These are phyloP conservation scores for Spencermartinsiella europaea DNA, from an alignment of 805 yeast genomes.

Conservation along the genomic window DNA sequence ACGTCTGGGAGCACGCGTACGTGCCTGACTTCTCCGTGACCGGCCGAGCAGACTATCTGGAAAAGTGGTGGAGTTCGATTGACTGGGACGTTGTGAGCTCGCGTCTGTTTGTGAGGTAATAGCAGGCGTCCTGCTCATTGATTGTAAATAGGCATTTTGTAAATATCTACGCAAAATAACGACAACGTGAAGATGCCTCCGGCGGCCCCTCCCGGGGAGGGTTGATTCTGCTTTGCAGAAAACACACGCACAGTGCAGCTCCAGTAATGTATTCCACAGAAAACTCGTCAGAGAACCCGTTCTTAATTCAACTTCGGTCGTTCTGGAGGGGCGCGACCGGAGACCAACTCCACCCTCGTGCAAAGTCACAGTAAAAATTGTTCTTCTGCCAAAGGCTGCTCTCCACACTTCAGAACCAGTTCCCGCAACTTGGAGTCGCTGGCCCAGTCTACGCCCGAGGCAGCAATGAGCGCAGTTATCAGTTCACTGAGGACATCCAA, in stretches of 20 bases:
- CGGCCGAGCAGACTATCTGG: slow-evolving; percentile 68
- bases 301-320: no score
- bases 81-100: slow-evolving; percentile 59
- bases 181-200: no score
- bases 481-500: slow-evolving; percentile 17
- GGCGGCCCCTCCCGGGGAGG: no score
- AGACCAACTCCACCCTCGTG: no score
- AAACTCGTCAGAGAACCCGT: no score
- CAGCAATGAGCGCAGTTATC: slow-evolving; percentile 18
- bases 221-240: no score
- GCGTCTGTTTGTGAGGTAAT: slow-evolving; percentile 16
- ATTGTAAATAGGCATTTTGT: no score
- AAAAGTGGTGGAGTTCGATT: slow-evolving; percentile 68
- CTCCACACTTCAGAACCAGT: slow-evolving; percentile 15
- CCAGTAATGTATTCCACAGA: no score
- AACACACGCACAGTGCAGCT: no score
- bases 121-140: no score
- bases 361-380: neutral
- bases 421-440: slow-evolving; percentile 6
- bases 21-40: slow-evolving; percentile 73
- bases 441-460: slow-evolving; percentile 22
- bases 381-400: neutral
- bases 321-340: no score
- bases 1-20: slow-evolving; percentile 89
- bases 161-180: no score